Conservation (phyloP, 1,139 yeast genomes). For the Blastobotrys proliferans region DNA sequence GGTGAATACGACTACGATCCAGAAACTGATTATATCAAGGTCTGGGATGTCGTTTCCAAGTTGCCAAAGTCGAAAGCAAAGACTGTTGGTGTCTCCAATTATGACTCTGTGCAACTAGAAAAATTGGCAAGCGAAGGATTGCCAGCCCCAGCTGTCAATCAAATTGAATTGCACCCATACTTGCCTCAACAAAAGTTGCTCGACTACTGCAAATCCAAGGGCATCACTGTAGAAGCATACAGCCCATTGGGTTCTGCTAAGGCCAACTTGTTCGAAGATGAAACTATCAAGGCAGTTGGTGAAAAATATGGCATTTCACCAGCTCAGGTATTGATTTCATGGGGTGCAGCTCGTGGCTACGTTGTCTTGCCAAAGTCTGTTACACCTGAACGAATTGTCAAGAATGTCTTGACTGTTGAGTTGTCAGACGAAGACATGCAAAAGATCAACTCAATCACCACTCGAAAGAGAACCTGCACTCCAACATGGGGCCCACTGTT, state of each 20-base stretch:
- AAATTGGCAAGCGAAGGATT: no score
- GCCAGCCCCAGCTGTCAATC: constrained; percentile 65
- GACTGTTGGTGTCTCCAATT: constrained; percentile 78
- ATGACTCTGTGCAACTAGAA: constrained; percentile 49
- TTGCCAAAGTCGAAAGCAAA: constrained; percentile 54
- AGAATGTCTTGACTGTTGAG: constrained; percentile 40
- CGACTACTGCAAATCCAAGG: constrained; percentile 48
- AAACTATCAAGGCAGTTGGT: constrained; percentile 48
- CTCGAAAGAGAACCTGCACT: constrained; percentile 2
- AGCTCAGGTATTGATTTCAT: constrained; percentile 62
- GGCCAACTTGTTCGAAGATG: constrained; percentile 37
- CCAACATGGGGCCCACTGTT: background rate
- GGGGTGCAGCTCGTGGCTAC: constrained; percentile 65
- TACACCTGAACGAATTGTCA: constrained; percentile 50
- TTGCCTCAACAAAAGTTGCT: constrained; percentile 64
- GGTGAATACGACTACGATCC: constrained; percentile 39
- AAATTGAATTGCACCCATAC: constrained; percentile 73
- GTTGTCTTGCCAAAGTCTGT: constrained; percentile 70
- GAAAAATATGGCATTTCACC: constrained; percentile 49
- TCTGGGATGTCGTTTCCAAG: constrained; percentile 69
- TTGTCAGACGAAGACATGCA: constrained; percentile 32
- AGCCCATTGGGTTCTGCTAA: constrained; percentile 52
- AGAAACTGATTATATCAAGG: constrained; percentile 31
- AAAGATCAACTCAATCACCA: constrained; percentile 1
- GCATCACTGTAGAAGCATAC: constrained; percentile 64